phyloP scores from a whole-genome alignment of 192 early-diverging fungal genomes.

The Entomortierella beljakovae region DNA sequence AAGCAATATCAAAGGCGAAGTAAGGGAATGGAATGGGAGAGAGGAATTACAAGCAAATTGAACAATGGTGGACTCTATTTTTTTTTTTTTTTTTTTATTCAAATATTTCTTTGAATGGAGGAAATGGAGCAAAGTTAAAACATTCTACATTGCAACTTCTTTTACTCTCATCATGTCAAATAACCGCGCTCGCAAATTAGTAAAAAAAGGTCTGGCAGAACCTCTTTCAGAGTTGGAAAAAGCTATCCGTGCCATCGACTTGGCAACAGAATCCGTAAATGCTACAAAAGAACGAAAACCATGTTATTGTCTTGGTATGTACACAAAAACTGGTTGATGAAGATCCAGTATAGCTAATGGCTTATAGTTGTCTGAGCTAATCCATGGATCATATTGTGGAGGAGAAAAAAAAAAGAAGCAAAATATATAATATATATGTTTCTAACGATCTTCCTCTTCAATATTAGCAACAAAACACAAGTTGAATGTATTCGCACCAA shows the following conservation, averaged over 20 bases:
- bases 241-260: conserved; percentile 59
- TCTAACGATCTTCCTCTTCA: not conserved
- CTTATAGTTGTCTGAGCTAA: no score
- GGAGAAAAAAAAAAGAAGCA: no score
- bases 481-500: conserved; percentile 64
- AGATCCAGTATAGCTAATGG: not conserved
- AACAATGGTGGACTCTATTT: no score
- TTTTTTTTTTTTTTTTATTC: no score
- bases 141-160: not conserved
- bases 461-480: conserved; percentile 63
- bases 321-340: not conserved
- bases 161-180: conserved; percentile 42
- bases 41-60: no score
- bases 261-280: conserved; percentile 56
- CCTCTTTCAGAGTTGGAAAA: conserved; percentile 60
- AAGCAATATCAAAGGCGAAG: no score
- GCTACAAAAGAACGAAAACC: conserved; percentile 56
- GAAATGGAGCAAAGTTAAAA: conserved; percentile 5
- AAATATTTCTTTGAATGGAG: no score
- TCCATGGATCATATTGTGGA: no score
- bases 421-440: no score
- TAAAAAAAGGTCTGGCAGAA: conserved; percentile 50
- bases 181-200: conserved; percentile 55
- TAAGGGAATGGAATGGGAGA: no score
- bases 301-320: conserved; percentile 63